A percentile compares a stretch with the other conserved stretches of the same genome.
These are phyloP conservation scores for Paraurostyla sp. DNA, from an alignment of 73 alveolate species.

Conservation along the genomic window DNA sequence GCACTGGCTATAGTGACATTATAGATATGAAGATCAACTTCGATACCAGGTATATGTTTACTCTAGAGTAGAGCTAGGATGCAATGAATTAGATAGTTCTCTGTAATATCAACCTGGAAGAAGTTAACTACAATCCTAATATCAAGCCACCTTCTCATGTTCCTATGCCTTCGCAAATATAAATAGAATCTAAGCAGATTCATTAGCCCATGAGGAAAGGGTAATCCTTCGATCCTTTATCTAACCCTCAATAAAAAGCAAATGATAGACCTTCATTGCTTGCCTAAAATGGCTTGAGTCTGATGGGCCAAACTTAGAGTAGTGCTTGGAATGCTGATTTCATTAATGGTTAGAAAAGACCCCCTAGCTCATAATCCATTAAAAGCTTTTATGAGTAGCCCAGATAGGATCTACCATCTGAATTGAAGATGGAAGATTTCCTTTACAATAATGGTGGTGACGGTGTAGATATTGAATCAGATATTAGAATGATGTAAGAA, in stretches of 20 bases:
- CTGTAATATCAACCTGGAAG: neutral
- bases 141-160: constrained; percentile 21
- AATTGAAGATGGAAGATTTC: constrained; percentile 41
- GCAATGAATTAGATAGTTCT: neutral
- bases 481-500: neutral
- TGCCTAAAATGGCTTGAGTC: constrained; percentile 39
- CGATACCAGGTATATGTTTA: neutral
- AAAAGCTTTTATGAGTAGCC: constrained; percentile 43
- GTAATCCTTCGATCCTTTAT: constrained; percentile 8
- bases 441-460: constrained; percentile 2
- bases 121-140: constrained; percentile 37
- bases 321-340: constrained; percentile 2
- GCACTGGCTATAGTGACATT: constrained; percentile 24
- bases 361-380: constrained; percentile 32
- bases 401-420: constrained; percentile 19
- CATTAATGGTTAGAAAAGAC: constrained; percentile 3
- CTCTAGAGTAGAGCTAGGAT: neutral
- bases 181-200: neutral
- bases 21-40: neutral
- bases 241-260: neutral
- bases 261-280: neutral
- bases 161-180: constrained; percentile 16
- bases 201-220: neutral
- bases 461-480: constrained; percentile 1
- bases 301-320: constrained; percentile 16